Evolutionary conservation across 208 protist species (phyloP), one percentile per base, ranked within the genome.

Genomic region (Novymonas esmeraldas): DNA sequence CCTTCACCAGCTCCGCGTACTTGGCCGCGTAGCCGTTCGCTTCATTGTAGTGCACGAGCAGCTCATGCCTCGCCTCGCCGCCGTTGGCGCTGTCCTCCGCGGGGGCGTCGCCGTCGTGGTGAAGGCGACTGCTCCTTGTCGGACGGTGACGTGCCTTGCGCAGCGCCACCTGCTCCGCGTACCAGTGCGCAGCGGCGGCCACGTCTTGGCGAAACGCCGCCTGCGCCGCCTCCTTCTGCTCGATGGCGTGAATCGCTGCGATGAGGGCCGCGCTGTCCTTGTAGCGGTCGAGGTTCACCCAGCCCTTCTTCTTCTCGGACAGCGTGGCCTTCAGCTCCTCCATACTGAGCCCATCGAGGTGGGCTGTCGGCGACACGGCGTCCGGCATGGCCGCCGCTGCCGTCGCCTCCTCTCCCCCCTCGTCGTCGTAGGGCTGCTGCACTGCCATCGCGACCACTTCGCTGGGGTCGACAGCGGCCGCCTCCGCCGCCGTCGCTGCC

Each of bases 221-320:
- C 34, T 77, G 41, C 29, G 64, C 67, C 44, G 44, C 24, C 46
- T 80, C 51, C 24, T 61, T 48, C 48, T 54, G 33, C 20, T 73
- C 66, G 11, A 72, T 66, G 0, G 70, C 60, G 22, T 63, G 45
- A 36, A 76, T 59, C 2, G 73, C 65, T 2, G 33, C 20, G 54
- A 78, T 58, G 26, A 76, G 54, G 36, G 48, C 73, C 0, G 54
- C 65, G 51, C 65, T 39, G 31, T 46, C 41, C 65, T 75, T 66
- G 44, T 70, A 69, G 29, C 44, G 46, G 13, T 64, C 51, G 9
- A 78, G 34, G 34, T 82, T 73, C 16, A 73, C 63, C 44, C 56
- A 36, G 22, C 72, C 72, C 5, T 82, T 73, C 33, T 59, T 81
- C n/a, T 74, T 82, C 18, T 82, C 76, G 6, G 54, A 61, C 26